Evolutionary conservation across 2,329 filamentous ascomycete species (phyloP).

Genomic region (Bipolaris gigantea): DNA sequence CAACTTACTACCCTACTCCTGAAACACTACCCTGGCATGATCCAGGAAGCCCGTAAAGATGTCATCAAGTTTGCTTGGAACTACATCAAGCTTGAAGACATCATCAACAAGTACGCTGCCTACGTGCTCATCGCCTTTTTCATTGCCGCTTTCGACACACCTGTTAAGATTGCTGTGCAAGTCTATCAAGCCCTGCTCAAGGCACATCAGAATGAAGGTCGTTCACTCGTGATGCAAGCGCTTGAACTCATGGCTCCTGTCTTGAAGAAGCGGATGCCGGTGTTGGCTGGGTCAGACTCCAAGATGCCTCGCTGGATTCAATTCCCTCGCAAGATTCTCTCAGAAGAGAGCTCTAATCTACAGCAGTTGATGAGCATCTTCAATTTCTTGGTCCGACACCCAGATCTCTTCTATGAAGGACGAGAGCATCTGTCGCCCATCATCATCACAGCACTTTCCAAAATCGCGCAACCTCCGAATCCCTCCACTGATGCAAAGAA

Average conservation of each 20-base stretch:
- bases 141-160: slow-evolving; percentile 95
- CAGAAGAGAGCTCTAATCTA: slow-evolving; percentile 91
- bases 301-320: slow-evolving; percentile 84
- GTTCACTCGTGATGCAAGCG: slow-evolving; percentile 88
- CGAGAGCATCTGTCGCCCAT: slow-evolving; percentile 86
- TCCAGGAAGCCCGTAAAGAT: slow-evolving; percentile 92
- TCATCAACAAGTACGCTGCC: slow-evolving; percentile 98
- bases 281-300: slow-evolving; percentile 62
- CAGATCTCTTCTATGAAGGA: slow-evolving; percentile 91
- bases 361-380: slow-evolving; percentile 98
- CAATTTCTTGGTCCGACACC: slow-evolving; percentile 91
- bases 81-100: slow-evolving; percentile 92
- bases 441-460: slow-evolving; percentile 85
- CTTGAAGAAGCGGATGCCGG: slow-evolving; percentile 73
- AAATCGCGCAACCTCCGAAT: slow-evolving; percentile 81
- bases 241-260: slow-evolving; percentile 94
- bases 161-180: slow-evolving; percentile 91
- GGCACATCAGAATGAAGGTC: slow-evolving; percentile 93
- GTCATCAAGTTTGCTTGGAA: slow-evolving; percentile 99
- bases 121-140: slow-evolving; percentile 98
- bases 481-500: slow-evolving; percentile 91
- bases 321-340: slow-evolving; percentile 84
- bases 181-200: slow-evolving; percentile 90
- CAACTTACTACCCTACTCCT: slow-evolving; percentile 93
- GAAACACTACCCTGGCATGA: slow-evolving; percentile 86